Evolutionary conservation across 2,329 filamentous ascomycete species (phyloP).

Genomic region (Cladosporium sp.): DNA sequence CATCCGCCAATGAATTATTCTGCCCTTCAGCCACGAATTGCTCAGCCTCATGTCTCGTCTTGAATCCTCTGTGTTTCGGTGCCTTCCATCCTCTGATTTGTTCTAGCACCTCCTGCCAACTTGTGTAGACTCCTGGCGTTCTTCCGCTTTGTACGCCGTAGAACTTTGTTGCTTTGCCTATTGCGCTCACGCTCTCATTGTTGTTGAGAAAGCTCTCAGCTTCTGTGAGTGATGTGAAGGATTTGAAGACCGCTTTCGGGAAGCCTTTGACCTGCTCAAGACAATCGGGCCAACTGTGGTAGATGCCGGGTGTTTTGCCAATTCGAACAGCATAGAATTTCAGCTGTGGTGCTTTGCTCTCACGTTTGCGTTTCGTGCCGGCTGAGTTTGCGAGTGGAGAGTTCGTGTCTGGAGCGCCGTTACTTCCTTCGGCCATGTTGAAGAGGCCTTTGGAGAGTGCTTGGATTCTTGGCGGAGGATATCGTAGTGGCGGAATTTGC

Average conservation of each 20-base stretch:
- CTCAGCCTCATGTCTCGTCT: slow-evolving; percentile 63
- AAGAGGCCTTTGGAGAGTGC: background rate
- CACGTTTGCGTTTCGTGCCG: slow-evolving; percentile 55
- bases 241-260: slow-evolving; percentile 59
- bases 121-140: slow-evolving; percentile 58
- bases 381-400: slow-evolving; percentile 7
- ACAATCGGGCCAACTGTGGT: slow-evolving; percentile 60
- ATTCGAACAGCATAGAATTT: slow-evolving; percentile 63
- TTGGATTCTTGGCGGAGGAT: background rate
- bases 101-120: slow-evolving; percentile 65
- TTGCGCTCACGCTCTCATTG: slow-evolving; percentile 29
- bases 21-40: slow-evolving; percentile 58
- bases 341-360: slow-evolving; percentile 30
- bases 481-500: background rate
- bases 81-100: slow-evolving; percentile 72
- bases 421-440: slow-evolving; percentile 27
- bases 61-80: slow-evolving; percentile 51
- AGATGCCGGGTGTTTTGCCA: slow-evolving; percentile 59
- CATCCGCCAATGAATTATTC: slow-evolving; percentile 9
- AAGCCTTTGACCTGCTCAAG: slow-evolving; percentile 58
- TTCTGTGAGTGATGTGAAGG: slow-evolving; percentile 67
- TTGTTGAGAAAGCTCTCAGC: slow-evolving; percentile 74
- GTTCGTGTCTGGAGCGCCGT: slow-evolving; percentile 14
- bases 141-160: slow-evolving; percentile 59
- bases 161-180: slow-evolving; percentile 41